phyloP scores from a whole-genome alignment of 2,329 filamentous ascomycete species.

The Sarocladiaceae sp. region DNA sequence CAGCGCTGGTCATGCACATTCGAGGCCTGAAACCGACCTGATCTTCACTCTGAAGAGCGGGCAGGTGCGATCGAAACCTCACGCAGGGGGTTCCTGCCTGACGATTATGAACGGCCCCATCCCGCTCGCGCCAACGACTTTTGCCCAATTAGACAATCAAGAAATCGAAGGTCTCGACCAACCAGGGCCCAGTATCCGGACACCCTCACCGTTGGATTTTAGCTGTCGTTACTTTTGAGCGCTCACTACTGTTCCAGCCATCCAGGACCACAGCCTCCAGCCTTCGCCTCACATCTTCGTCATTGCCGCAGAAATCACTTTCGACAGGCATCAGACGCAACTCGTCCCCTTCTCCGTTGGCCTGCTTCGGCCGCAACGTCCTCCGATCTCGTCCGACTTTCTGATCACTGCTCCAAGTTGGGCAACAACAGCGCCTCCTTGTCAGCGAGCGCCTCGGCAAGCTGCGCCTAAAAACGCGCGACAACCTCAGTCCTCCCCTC shows the following conservation, averaged over 20 bases:
- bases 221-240: not conserved
- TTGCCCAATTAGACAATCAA: not conserved
- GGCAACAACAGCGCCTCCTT: not conserved
- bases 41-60: too few relatives aligned
- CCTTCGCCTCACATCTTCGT: not conserved
- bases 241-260: not conserved
- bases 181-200: not conserved
- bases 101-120: too few relatives aligned
- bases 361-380: not conserved
- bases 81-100: not conserved
- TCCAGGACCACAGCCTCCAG: not conserved
- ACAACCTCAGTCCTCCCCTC: not conserved
- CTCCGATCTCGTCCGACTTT: not conserved
- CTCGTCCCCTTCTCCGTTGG: not conserved
- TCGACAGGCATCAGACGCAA: not conserved
- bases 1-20: too few relatives aligned
- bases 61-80: not conserved
- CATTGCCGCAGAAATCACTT: not conserved
- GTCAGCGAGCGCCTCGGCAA: not conserved
- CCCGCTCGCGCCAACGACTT: not conserved
- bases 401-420: too few relatives aligned
- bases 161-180: not conserved
- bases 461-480: constrained; percentile 3
- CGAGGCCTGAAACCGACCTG: too few relatives aligned
- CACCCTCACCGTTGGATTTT: not conserved